Base-by-base conservation (phyloP, 352 stramenopile genomes). In the Thraustotheca clavata region DNA sequence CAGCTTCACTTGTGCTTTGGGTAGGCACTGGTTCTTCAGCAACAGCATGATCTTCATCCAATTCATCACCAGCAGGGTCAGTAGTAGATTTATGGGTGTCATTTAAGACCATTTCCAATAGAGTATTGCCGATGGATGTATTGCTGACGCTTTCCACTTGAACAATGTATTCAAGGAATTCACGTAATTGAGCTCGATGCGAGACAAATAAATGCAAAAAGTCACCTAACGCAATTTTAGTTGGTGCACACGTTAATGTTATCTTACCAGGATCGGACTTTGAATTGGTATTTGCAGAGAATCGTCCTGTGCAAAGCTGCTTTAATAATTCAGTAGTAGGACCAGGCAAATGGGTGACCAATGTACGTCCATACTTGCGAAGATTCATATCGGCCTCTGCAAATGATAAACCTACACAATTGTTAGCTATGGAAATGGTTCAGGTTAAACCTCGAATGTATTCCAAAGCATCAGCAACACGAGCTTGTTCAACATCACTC, bases 191-290 rank as follows among this genome's bases (percentile, higher is more conserved):
- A 31, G 77, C 76, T 32, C 88, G 85, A 34, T 96, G 87, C 16
- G 93, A 95, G 40, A 97, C 87, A 67, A 97, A 98, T 38, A 97
- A 70, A 52, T 97, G 89, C 60, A 96, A 71, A 41, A 97, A 97
- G 63, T 96, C 83, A 41, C 76, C 82, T 14, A 27, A 32, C 11
- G n/a, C 57, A n/a, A 47, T 24, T 24, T 47, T 47, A 47, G 39
- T 20, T 43, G 22, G 6, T 34, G 31, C 18, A 9, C 29, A 11
- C 40, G 2, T 60, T 1, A 11, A 49, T 35, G 40, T 57, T 35
- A 18, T 31, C 43, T 29, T 50, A 52, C 43, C 43, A 24, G 84
- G 81, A 57, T 92, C 79, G 27, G 85, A 89, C 70, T 91, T 91
- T 47, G 88, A 68, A 33, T 50, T 76, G 48, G 75, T 35, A 59